phyloP scores from a whole-genome alignment of 257 asterid genomes.

The Parsonsia alboflavescens region DNA sequence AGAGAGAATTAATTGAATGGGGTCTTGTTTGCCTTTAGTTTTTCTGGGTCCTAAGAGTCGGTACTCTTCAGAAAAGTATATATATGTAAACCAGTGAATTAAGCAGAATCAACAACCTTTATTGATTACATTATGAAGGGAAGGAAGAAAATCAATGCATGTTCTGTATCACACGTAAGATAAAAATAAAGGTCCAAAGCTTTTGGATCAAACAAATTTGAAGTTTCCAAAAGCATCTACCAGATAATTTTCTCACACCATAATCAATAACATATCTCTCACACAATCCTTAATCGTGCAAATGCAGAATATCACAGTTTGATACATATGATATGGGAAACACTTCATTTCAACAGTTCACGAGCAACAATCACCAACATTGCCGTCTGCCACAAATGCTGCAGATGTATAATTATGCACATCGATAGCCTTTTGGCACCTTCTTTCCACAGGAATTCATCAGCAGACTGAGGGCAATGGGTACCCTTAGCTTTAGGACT shows the following conservation, averaged over 20 bases:
- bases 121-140: too few species aligned
- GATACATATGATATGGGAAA: background rate
- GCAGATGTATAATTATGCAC: slow-evolving; percentile 19
- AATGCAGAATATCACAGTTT: background rate
- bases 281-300: background rate
- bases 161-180: too few species aligned
- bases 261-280: too few species aligned
- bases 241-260: too few species aligned
- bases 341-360: background rate
- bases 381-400: too few species aligned
- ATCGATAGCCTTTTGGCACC: slow-evolving; percentile 63
- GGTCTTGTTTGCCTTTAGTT: too few species aligned
- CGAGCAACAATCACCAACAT: background rate
- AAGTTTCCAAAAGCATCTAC: too few species aligned
- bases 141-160: too few species aligned
- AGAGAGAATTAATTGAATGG: too few species aligned
- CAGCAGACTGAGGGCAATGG: slow-evolving; percentile 57
- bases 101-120: background rate
- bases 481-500: slow-evolving; percentile 37
- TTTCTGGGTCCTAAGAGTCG: background rate
- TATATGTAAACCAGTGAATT: background rate
- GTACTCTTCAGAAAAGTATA: background rate
- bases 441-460: slow-evolving; percentile 81
- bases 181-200: too few species aligned
- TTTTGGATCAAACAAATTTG: too few species aligned